These are phyloP conservation scores for Blastobotrys terrestris DNA, from an alignment of 805 yeast species.

Conservation along the genomic window DNA sequence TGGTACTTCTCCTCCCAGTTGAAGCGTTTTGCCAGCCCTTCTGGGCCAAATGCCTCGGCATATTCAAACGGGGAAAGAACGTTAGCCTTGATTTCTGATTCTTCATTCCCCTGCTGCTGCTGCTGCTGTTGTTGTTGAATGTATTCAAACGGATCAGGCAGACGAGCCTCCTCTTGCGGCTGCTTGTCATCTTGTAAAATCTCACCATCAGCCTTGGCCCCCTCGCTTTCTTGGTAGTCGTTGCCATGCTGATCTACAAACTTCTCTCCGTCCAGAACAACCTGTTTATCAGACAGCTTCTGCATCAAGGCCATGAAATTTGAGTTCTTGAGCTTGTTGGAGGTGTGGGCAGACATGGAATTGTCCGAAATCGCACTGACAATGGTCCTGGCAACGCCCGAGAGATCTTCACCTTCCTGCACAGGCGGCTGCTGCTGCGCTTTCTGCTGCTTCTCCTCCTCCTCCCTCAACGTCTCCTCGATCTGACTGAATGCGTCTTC, in stretches of 20 bases:
- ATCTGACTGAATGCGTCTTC: conserved; percentile 23
- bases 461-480: conserved; percentile 14
- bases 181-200: conserved; percentile 4
- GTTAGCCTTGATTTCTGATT: conserved; percentile 6
- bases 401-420: conserved; percentile 14
- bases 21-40: conserved; percentile 8
- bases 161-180: conserved; percentile 8
- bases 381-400: conserved; percentile 21
- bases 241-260: conserved; percentile 20
- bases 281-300: conserved; percentile 20
- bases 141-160: conserved; percentile 19
- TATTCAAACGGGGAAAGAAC: conserved; percentile 16
- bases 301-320: conserved; percentile 25
- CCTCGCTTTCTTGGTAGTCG: conserved; percentile 9
- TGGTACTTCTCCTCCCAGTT: conserved; percentile 23
- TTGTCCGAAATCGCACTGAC: conserved; percentile 9
- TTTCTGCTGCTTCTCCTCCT: conserved; percentile 5
- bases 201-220: not conserved
- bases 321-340: conserved; percentile 21
- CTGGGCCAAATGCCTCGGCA: conserved; percentile 16
- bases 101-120: conserved; percentile 6
- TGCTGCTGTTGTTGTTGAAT: conserved; percentile 8
- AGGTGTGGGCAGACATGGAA: conserved; percentile 5
- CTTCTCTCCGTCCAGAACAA: conserved; percentile 20
- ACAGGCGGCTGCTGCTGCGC: conserved; percentile 4